A percentile compares a stretch with the other conserved stretches of the same genome.
phyloP scores from a whole-genome alignment of 1,284 basidiomycete species.

The Cryptococcus neoformans region DNA sequence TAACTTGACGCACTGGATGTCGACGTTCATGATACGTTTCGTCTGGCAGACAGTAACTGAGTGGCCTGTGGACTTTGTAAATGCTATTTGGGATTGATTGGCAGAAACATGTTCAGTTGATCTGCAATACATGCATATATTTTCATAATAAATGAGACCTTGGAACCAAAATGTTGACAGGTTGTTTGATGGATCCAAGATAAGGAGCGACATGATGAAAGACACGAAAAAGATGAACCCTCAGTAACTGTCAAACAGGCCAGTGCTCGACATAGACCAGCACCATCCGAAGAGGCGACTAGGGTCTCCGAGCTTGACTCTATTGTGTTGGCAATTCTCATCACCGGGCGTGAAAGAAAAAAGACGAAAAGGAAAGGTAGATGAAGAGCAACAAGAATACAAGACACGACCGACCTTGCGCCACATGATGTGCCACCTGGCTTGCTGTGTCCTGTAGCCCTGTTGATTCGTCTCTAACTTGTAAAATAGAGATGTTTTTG shows the following conservation, averaged over 20 bases:
- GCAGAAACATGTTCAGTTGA: no score
- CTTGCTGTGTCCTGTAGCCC: not conserved
- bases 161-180: no score
- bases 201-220: not conserved
- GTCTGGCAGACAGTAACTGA: no score
- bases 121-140: no score
- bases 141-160: no score
- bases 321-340: conserved; percentile 49
- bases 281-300: conserved; percentile 29
- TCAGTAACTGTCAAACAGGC: conserved; percentile 45
- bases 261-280: conserved; percentile 39
- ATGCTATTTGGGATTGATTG: no score
- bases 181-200: not conserved
- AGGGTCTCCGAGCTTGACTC: conserved; percentile 49
- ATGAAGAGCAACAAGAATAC: not conserved
- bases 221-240: conserved; percentile 9
- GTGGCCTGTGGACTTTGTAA: no score
- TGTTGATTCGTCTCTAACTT: not conserved
- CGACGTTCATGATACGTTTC: not conserved
- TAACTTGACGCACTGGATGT: conserved; percentile 3
- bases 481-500: not conserved
- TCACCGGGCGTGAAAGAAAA: conserved; percentile 22
- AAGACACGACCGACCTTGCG: not conserved
- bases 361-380: not conserved
- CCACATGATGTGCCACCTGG: not conserved